Conservation (phyloP, 805 yeast genomes). For the Barnettozyma wickerhamii region DNA sequence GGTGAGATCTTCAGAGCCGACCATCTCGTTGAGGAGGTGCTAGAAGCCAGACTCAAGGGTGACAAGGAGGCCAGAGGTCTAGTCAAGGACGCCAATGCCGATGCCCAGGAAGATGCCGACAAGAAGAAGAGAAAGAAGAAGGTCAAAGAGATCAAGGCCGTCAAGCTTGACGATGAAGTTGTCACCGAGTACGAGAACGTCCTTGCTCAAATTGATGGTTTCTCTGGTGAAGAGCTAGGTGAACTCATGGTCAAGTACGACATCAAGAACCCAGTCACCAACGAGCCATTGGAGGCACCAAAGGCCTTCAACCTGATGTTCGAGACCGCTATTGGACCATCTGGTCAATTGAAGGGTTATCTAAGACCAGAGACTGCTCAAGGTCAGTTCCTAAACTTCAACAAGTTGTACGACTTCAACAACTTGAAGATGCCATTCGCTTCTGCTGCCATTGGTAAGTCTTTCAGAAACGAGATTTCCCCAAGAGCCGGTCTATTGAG, state of each 20-base stretch:
- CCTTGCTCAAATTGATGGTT: conserved; percentile 94
- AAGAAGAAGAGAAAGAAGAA: conserved; percentile 93
- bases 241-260: conserved; percentile 76
- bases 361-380: conserved; percentile 99
- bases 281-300: conserved; percentile 83
- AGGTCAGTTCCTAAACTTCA: conserved; percentile 96
- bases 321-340: conserved; percentile 98
- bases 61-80: conserved; percentile 95
- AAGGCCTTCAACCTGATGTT: conserved; percentile 97
- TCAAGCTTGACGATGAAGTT: conserved; percentile 77
- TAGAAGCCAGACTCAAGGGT: conserved; percentile 95
- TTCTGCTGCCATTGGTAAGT: conserved; percentile 98
- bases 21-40: conserved; percentile 95
- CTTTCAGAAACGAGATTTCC: conserved; percentile 97
- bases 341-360: conserved; percentile 93
- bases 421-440: conserved; percentile 98
- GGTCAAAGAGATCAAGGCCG: conserved; percentile 90
- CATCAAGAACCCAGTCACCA: conserved; percentile 89
- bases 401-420: conserved; percentile 89
- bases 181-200: conserved; percentile 79
- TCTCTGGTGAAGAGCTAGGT: conserved; percentile 88
- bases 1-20: conserved; percentile 99
- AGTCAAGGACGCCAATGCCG: conserved; percentile 45
- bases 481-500: conserved; percentile 97
- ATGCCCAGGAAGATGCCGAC: conserved; percentile 66